phyloP scores from a whole-genome alignment of 2,329 filamentous ascomycete genomes.

The Pochonia chlamydosporia region DNA sequence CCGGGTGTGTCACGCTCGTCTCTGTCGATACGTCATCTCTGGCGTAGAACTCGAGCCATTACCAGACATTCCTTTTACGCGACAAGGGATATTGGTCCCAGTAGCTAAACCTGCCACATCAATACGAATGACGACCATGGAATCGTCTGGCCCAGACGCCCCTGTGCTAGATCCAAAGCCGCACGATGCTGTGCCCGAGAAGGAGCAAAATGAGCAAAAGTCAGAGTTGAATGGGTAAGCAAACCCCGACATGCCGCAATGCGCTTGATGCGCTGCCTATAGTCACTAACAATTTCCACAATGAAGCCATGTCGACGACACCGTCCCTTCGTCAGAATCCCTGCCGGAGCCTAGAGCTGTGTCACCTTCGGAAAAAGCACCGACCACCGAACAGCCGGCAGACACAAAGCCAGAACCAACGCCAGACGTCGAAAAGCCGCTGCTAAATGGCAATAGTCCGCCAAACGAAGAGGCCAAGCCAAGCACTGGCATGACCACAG shows the following conservation, averaged over 20 bases:
- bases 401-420: conserved; percentile 1
- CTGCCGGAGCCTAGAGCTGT: conserved; percentile 10
- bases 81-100: neutral
- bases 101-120: neutral
- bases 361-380: conserved; percentile 4
- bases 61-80: conserved; percentile 13
- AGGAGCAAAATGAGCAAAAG: conserved; percentile 25
- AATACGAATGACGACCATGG: conserved; percentile 44
- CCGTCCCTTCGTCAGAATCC: conserved; percentile 12
- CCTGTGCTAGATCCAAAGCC: conserved; percentile 43
- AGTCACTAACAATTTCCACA: conserved; percentile 2
- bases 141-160: conserved; percentile 39
- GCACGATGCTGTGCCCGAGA: conserved; percentile 20
- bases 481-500: conserved; percentile 3
- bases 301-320: conserved; percentile 3
- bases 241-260: conserved; percentile 4
- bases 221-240: conserved; percentile 34
- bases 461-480: neutral
- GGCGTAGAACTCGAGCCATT: conserved; percentile 13
- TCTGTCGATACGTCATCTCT: neutral
- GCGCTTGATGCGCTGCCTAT: neutral
- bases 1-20: too few relatives aligned
- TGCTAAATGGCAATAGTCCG: conserved; percentile 13
- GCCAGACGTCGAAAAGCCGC: conserved; percentile 8
- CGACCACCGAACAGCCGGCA: neutral